Evolutionary conservation across 306 rosid species (phyloP).

Genomic region (Notholithocarpus densiflorus): DNA sequence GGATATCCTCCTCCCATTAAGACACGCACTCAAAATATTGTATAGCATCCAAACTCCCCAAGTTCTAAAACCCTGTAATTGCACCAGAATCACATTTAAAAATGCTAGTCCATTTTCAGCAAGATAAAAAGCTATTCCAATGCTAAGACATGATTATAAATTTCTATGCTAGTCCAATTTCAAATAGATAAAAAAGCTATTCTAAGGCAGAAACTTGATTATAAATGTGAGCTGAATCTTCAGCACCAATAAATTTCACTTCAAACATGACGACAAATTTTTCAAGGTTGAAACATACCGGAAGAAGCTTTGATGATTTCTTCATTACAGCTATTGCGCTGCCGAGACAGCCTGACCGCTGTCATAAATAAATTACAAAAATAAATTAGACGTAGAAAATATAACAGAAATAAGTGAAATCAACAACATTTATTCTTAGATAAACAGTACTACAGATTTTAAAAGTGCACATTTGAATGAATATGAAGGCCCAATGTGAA

Average conservation of each 20-base stretch:
- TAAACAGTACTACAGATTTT: background rate
- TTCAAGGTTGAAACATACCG: slow-evolving; percentile 47
- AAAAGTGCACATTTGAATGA: background rate
- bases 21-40: background rate
- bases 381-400: slow-evolving; percentile 26
- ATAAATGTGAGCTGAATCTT: background rate
- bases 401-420: slow-evolving; percentile 6
- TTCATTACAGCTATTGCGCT: slow-evolving; percentile 92
- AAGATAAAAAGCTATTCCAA: background rate
- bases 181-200: background rate
- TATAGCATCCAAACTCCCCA: background rate
- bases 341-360: slow-evolving; percentile 94
- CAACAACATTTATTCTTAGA: slow-evolving; percentile 10
- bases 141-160: no score
- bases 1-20: background rate
- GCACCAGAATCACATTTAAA: background rate
- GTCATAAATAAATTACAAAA: slow-evolving; percentile 25
- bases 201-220: background rate
- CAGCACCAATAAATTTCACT: background rate
- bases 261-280: background rate
- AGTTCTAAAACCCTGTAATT: background rate
- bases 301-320: slow-evolving; percentile 80
- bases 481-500: no score
- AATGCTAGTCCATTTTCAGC: background rate
- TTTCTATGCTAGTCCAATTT: background rate